Base-by-base conservation (phyloP, 176 grass and related monocot species). In the Musa troglodytarum region DNA sequence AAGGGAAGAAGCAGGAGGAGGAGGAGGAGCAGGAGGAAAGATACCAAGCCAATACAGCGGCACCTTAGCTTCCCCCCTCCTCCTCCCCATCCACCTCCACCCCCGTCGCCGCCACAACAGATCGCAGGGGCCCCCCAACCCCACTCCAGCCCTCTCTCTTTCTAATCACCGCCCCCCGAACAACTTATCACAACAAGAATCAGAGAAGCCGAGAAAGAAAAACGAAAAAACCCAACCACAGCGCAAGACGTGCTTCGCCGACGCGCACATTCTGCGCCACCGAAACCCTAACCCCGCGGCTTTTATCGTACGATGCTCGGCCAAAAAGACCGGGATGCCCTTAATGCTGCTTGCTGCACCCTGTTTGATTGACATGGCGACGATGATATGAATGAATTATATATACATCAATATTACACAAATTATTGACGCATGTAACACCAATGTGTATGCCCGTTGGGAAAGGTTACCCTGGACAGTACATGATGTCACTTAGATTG, bases 61-160 rank as follows among this genome's bases (percentile, higher is more conserved):
- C 76, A 54, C 63, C 76, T 67, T 67, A 43, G 34, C 76, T 0
- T 21, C 25, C 28, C 62, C 63, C 15, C 14, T 22, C 22, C 4
- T 43, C 34, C 4, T 0, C 29, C 29, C 29, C 29, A 0, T 43
- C 34, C 34, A 34, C 29, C 29, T 4, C 29, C 29, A 43, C 34
- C 34, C 34, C 8, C 25, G 61, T 8, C 55, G 16, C 28, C 16
- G 17, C 9, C 4, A 1, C 23, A 20, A 3, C 53, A 50, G 28
- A 62, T 53, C 22, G n/a, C 23, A 5, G 63, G 57, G 76, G 52
- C 67, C 53, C 62, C 9, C 15, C 9, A 24, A 14, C 1, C 12
- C 19, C 75, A 77, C 61, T 77, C 62, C 5, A 66, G 61, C 62
- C 34, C 75, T 77, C 75, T 77, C 75, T 77, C 50, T 66, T 77